Percentiles rank a stretch among this genome's conserved stretches.
These are phyloP conservation scores for Neonectria sp. DNA, from an alignment of 2,329 filamentous ascomycete genomes.

Conservation along the genomic window DNA sequence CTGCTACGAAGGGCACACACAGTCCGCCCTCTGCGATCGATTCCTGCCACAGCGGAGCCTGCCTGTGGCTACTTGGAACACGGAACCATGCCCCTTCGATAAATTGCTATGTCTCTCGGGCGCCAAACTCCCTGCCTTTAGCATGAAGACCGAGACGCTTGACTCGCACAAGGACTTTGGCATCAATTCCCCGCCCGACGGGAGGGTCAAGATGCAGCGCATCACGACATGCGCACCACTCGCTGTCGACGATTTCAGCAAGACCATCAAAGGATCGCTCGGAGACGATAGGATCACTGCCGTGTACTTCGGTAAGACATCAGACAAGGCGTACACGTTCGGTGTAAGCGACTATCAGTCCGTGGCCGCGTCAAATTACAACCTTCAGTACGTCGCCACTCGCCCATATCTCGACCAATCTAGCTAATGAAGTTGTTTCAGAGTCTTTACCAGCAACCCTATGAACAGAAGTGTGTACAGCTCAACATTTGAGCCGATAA, in stretches of 20 bases:
- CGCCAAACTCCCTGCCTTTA: not conserved
- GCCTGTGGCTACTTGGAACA: not conserved
- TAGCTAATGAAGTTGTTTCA: not conserved
- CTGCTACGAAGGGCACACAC: constrained; percentile 13
- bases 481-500: constrained; percentile 10
- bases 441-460: not conserved
- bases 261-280: not conserved
- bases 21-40: constrained; percentile 11
- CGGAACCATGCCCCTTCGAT: not conserved
- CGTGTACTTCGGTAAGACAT: not conserved
- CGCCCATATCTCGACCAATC: not conserved
- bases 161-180: constrained; percentile 26
- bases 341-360: not conserved
- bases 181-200: constrained; percentile 14
- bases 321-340: not conserved
- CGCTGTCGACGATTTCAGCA: not conserved
- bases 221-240: constrained; percentile 17
- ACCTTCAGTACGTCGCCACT: not conserved
- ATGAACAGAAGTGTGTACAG: not conserved
- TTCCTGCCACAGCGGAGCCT: constrained; percentile 9
- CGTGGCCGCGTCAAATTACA: not conserved
- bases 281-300: not conserved
- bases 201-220: constrained; percentile 14
- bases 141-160: constrained; percentile 3
- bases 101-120: not conserved